Conservation (phyloP, 139 green algal genomes). For the Monoraphidium neglectum region DNA sequence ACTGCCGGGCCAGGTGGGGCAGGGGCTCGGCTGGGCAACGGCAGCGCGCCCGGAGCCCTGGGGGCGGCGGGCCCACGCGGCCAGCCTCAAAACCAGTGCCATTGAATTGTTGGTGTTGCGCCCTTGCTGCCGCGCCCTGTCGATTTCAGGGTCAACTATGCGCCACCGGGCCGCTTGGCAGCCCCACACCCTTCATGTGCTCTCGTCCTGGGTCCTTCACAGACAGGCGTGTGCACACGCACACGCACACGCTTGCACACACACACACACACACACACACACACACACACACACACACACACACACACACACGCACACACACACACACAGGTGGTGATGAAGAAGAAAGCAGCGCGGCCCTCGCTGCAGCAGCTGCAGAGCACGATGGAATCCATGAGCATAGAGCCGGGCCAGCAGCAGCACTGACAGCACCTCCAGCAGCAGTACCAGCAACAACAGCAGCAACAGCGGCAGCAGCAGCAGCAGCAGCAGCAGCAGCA, state of each 20-base stretch:
- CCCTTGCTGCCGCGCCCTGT: constrained; percentile 7
- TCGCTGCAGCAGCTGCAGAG: constrained; percentile 46
- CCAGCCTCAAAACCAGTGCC: not conserved
- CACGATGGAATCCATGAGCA: constrained; percentile 46
- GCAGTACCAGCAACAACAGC: no score
- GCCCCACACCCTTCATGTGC: not conserved
- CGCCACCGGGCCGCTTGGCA: no score
- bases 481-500: no score
- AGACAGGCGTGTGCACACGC: not conserved
- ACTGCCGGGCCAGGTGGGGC: not conserved
- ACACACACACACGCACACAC: not conserved
- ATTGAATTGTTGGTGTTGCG: not conserved
- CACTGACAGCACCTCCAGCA: no score
- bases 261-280: no score
- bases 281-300: not conserved
- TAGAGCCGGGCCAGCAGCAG: no score
- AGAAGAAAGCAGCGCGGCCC: constrained; percentile 37
- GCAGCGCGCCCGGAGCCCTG: not conserved
- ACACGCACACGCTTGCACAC: not conserved
- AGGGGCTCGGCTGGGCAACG: no score
- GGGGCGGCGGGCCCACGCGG: not conserved
- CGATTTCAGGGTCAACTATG: not conserved
- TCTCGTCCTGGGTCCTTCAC: no score
- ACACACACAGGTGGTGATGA: constrained; percentile 29
- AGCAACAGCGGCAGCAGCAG: no score